Base-by-base conservation (phyloP, 768 basidiomycete genomes). In the Ramaria sp. region DNA sequence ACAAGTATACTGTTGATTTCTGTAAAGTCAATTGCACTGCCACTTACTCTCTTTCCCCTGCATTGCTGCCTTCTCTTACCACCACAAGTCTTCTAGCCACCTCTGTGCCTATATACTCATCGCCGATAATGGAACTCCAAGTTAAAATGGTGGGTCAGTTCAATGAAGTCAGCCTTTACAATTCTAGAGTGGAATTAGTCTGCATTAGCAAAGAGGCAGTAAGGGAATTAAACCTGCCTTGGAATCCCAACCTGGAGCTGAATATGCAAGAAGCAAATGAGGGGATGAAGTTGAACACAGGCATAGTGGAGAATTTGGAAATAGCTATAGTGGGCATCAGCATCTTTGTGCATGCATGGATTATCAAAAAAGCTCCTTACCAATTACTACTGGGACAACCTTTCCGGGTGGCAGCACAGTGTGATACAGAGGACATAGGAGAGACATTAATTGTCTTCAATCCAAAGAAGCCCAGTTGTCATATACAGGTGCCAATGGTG, bases 401-500 rank as follows among this genome's bases (percentile, higher is more conserved):
- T 7, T 55, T 56, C 46, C 54, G n/a, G n/a, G n/a, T n/a, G n/a
- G n/a, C n/a, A n/a, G n/a, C n/a, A n/a, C n/a, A n/a, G n/a, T n/a
- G n/a, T 12, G 60, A 61, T 39, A 61, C 62, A 33, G 62, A 54
- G 33, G 31, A 31, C 10, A 31, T 49, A 17, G 54, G 54, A 5
- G 54, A 56, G 48, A 38, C 33, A 11, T 39, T 56, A 4, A 22
- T 56, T 6, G 13, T 56, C 27, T 12, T 22, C 10, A 31, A 56
- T 20, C 54, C 54, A 6, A 33, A 31, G 7, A 48, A 30, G 15
- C 38, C 45, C 3, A 34, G 47, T 4, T n/a, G 30, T 19, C 27
- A 27, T 7, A 20, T 56, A 6, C 24, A 43, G 13, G 34, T 56
- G n/a, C 54, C 54, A 33, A 56, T 48, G 20, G 10, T 17, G 12